A percentile compares a stretch with the other conserved stretches of the same genome.
Conservation (phyloP, 1,284 basidiomycete genomes). For the Mycena sp. region DNA sequence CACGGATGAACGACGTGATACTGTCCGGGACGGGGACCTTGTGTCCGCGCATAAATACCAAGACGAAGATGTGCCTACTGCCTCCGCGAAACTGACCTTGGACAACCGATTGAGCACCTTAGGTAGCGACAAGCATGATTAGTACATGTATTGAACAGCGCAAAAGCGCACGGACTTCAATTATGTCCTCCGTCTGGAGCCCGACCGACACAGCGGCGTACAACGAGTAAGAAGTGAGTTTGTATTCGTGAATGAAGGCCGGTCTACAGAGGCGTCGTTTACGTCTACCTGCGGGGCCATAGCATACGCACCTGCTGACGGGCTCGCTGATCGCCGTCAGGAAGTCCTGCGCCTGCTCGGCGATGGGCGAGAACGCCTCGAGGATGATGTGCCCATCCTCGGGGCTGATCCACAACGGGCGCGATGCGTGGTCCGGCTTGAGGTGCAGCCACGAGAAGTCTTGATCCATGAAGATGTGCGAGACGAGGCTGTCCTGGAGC, state of each 20-base stretch:
- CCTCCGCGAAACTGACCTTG: constrained; percentile 64
- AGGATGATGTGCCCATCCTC: constrained; percentile 95
- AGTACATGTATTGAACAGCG: constrained; percentile 3
- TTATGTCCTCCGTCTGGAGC: constrained; percentile 97
- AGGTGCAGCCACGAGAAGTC: constrained; percentile 89
- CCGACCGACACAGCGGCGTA: constrained; percentile 99
- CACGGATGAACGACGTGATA: constrained; percentile 86
- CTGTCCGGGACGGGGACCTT: constrained; percentile 90
- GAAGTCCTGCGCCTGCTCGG: constrained; percentile 98
- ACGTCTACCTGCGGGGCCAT: constrained; percentile 31
- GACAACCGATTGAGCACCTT: constrained; percentile 88
- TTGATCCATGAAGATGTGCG: constrained; percentile 81
- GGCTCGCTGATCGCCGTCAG: constrained; percentile 98
- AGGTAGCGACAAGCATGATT: constrained; percentile 33
- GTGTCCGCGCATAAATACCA: constrained; percentile 21
- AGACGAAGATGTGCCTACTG: neutral
- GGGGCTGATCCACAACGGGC: constrained; percentile 95
- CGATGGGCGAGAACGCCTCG: constrained; percentile 96
- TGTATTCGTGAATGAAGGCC: constrained; percentile 98
- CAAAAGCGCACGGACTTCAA: constrained; percentile 78
- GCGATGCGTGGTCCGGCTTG: constrained; percentile 89
- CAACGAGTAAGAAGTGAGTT: constrained; percentile 96
- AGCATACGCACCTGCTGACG: constrained; percentile 86
- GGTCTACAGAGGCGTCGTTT: constrained; percentile 66
- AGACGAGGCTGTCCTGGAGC: constrained; percentile 77